Percentiles rank a stretch among this genome's conserved stretches.
Conservation (phyloP, 1,139 yeast species). For the Citeromyces hawaiiensis region DNA sequence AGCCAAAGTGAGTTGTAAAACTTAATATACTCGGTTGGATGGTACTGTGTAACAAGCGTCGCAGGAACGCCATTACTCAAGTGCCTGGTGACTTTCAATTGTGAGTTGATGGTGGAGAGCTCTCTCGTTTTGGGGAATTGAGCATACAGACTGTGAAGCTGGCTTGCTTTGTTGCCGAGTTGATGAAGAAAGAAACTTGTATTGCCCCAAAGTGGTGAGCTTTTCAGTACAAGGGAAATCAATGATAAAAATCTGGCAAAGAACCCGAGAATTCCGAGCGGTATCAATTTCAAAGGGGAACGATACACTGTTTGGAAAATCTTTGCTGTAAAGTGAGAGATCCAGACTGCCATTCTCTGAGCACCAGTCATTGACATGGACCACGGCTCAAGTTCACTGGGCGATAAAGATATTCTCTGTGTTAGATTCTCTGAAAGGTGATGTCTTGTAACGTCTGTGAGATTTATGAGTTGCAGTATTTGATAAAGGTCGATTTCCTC, state of each 20-base stretch:
- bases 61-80: constrained; percentile 8
- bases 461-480: constrained; percentile 1
- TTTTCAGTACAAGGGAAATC: constrained; percentile 19
- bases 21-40: constrained; percentile 66
- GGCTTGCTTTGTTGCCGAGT: constrained; percentile 65
- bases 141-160: constrained; percentile 66
- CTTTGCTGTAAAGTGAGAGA: constrained; percentile 1
- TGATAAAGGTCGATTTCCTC: neutral
- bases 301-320: constrained; percentile 6
- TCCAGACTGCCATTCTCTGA: constrained; percentile 7
- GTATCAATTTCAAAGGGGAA: constrained; percentile 4
- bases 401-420: neutral
- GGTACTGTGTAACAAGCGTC: constrained; percentile 19
- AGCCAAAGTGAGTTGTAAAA: constrained; percentile 87
- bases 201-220: constrained; percentile 6
- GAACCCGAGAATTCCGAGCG: constrained; percentile 14
- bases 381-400: neutral
- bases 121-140: constrained; percentile 51
- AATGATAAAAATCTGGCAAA: constrained; percentile 22
- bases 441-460: constrained; percentile 7
- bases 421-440: neutral
- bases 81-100: constrained; percentile 3
- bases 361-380: constrained; percentile 1
- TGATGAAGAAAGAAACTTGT: constrained; percentile 45
- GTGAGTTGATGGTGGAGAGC: constrained; percentile 12